A percentile compares a stretch with the other conserved stretches of the same genome.
phyloP scores from a whole-genome alignment of 2,329 filamentous ascomycete genomes.

The Fusarium udum region DNA sequence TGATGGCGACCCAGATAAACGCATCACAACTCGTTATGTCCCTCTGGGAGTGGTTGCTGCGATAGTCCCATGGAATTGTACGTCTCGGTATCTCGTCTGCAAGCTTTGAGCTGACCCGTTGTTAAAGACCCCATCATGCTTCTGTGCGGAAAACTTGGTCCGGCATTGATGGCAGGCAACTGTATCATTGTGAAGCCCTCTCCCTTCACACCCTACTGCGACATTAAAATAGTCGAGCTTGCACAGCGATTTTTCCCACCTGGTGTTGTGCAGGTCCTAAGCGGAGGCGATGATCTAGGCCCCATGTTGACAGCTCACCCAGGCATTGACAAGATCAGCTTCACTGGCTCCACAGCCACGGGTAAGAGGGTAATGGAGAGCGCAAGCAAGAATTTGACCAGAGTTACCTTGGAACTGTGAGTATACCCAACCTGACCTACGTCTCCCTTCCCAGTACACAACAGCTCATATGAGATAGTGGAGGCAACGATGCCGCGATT shows the following conservation, averaged over 20 bases:
- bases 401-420: constrained; percentile 65
- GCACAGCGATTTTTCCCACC: constrained; percentile 65
- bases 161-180: constrained; percentile 61
- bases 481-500: constrained; percentile 69
- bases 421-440: neutral
- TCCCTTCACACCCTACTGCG: constrained; percentile 65
- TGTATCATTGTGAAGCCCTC: constrained; percentile 65
- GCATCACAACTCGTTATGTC: neutral
- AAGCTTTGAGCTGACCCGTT: neutral
- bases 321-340: constrained; percentile 68
- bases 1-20: neutral
- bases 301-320: constrained; percentile 66
- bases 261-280: constrained; percentile 69
- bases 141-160: neutral
- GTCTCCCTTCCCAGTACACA: no score
- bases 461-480: neutral
- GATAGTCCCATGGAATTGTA: constrained; percentile 5
- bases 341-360: constrained; percentile 69
- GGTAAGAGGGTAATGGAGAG: constrained; percentile 69
- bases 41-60: neutral
- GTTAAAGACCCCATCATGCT: constrained; percentile 1
- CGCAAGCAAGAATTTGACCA: constrained; percentile 64
- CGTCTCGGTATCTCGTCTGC: neutral
- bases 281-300: constrained; percentile 68
- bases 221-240: constrained; percentile 68